These are phyloP conservation scores for Saccharomyces jurei DNA, from an alignment of 805 yeast species.

Conservation along the genomic window DNA sequence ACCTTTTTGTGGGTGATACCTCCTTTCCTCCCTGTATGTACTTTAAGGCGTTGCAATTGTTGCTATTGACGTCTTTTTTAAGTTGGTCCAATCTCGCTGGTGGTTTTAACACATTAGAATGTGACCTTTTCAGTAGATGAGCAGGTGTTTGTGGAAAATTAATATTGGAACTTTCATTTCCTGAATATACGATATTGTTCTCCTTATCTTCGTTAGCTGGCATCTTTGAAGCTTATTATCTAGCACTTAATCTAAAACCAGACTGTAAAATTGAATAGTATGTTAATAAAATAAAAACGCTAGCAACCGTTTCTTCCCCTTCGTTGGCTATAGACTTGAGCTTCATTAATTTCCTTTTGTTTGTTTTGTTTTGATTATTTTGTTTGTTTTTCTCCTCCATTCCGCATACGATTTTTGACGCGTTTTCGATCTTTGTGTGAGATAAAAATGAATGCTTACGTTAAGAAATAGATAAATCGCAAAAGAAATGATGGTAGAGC, in stretches of 20 bases:
- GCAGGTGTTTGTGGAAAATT: constrained; percentile 20
- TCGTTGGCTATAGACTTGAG: not conserved
- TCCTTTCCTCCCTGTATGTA: constrained; percentile 4
- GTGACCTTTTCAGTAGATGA: constrained; percentile 18
- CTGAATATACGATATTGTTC: constrained; percentile 6
- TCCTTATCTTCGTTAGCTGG: constrained; percentile 7
- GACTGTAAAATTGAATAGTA: not conserved
- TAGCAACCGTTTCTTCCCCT: not conserved
- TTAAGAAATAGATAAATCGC: not conserved
- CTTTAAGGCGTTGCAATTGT: not conserved
- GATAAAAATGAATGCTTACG: not conserved
- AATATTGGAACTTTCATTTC: constrained; percentile 2
- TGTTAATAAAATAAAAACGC: not conserved
- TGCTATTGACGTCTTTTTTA: not conserved
- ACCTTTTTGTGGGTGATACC: constrained; percentile 7
- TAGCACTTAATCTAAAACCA: not conserved
- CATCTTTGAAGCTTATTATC: not conserved
- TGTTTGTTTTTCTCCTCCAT: constrained; percentile 3
- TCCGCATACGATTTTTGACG: not conserved
- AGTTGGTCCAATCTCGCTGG: constrained; percentile 1
- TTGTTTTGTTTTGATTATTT: not conserved
- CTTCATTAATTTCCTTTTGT: not conserved
- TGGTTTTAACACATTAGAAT: constrained; percentile 13
- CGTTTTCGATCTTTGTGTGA: not conserved
- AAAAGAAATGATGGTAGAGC: not conserved